Percentiles rank a stretch among this genome's conserved stretches.
Conservation (phyloP, 2,329 filamentous ascomycete species). For the Tolypocladium tropicale region DNA sequence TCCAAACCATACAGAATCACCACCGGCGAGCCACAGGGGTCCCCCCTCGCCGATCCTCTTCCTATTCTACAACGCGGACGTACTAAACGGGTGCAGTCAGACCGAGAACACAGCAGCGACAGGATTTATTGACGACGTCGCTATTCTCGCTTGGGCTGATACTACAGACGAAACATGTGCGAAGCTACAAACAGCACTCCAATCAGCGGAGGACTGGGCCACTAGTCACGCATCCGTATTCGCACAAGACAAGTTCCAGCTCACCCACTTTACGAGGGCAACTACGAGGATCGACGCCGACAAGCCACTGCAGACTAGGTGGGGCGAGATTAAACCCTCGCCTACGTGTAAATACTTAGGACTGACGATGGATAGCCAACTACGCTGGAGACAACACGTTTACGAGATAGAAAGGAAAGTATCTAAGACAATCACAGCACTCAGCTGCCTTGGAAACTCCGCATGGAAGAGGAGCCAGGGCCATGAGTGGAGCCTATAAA, state of each 20-base stretch:
- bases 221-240: background rate
- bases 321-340: background rate
- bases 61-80: background rate
- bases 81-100: background rate
- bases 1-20: background rate
- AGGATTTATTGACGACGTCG: background rate
- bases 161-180: too few species aligned
- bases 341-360: background rate
- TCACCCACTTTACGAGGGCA: background rate
- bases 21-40: background rate
- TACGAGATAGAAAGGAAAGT: background rate
- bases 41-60: background rate
- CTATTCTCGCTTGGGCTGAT: background rate
- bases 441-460: background rate
- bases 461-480: background rate
- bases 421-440: background rate
- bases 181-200: background rate
- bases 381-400: background rate
- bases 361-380: background rate
- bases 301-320: background rate
- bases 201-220: background rate
- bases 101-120: background rate
- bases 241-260: background rate
- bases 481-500: background rate
- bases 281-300: background rate